These are phyloP conservation scores for Phytopythium kandeliae DNA, from an alignment of 352 stramenopile species.

Conservation along the genomic window DNA sequence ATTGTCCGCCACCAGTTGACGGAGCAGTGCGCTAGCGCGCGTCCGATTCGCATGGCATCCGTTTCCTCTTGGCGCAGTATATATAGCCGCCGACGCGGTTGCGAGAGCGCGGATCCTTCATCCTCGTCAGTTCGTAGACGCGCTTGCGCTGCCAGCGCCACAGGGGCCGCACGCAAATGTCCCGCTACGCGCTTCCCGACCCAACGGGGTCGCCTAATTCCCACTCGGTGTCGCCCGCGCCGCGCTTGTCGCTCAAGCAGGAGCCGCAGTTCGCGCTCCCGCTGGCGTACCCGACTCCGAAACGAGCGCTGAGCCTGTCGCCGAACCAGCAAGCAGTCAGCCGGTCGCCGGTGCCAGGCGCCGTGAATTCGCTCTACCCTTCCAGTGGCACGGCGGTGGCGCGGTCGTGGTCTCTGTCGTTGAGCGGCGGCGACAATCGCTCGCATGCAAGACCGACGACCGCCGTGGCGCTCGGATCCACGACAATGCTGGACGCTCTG, in stretches of 20 bases:
- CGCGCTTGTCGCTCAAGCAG: background rate
- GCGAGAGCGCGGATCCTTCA: too few species aligned
- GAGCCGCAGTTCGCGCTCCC: background rate
- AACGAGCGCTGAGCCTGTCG: background rate
- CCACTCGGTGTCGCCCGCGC: background rate
- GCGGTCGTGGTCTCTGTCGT: too few species aligned
- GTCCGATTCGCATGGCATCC: too few species aligned
- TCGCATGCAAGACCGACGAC: conserved; percentile 16
- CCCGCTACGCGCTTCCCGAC: background rate
- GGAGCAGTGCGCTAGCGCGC: too few species aligned
- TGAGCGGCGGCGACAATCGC: too few species aligned
- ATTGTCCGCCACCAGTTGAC: too few species aligned
- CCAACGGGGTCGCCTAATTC: background rate
- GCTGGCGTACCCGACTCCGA: background rate
- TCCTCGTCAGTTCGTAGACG: too few species aligned
- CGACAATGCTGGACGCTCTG: conserved; percentile 29
- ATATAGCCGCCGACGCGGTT: too few species aligned
- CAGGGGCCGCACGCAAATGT: background rate
- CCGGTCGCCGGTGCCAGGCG: background rate
- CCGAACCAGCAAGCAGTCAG: background rate
- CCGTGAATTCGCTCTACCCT: background rate
- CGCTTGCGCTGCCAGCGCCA: too few species aligned
- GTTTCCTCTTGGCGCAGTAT: too few species aligned
- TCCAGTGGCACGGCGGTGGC: background rate
- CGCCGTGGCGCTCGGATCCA: conserved; percentile 19